phyloP scores from a whole-genome alignment of 2,329 filamentous ascomycete genomes.

The Penicillium verrucosum region DNA sequence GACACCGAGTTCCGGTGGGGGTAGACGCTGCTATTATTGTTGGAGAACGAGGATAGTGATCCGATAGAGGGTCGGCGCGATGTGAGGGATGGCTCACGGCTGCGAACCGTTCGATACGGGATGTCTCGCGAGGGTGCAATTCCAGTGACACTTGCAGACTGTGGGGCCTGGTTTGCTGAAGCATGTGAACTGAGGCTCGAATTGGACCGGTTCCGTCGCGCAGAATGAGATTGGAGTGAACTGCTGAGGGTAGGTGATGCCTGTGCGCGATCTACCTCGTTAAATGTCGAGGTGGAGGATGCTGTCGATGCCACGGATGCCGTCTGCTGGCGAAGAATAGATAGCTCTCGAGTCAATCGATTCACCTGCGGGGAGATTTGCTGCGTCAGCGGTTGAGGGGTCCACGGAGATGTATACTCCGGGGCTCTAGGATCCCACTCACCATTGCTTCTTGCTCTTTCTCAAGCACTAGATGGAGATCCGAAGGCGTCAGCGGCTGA shows the following conservation, averaged over 20 bases:
- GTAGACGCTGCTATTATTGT: conserved; percentile 25
- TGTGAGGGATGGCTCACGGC: conserved; percentile 44
- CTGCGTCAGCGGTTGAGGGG: background rate
- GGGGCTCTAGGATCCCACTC: conserved; percentile 35
- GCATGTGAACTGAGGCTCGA: conserved; percentile 52
- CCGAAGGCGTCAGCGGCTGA: conserved; percentile 79
- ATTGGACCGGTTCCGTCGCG: conserved; percentile 55
- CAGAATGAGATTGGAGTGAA: conserved; percentile 52
- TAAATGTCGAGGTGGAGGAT: conserved; percentile 54
- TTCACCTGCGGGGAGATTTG: conserved; percentile 64
- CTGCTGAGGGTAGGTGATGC: conserved; percentile 44
- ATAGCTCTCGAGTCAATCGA: conserved; percentile 83
- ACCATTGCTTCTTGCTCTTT: conserved; percentile 95
- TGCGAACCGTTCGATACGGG: conserved; percentile 33
- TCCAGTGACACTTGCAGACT: conserved; percentile 39
- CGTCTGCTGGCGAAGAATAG: conserved; percentile 70
- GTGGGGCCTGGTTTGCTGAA: conserved; percentile 34
- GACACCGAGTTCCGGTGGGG: conserved; percentile 32
- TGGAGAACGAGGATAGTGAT: conserved; percentile 28
- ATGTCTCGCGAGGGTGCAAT: conserved; percentile 45
- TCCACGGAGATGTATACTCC: background rate
- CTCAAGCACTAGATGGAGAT: conserved; percentile 84
- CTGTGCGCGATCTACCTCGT: conserved; percentile 48
- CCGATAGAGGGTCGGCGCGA: conserved; percentile 37
- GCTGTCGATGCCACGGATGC: conserved; percentile 61